Conservation (phyloP, 2,329 filamentous ascomycete genomes). For the Cercospora nicotianae region DNA sequence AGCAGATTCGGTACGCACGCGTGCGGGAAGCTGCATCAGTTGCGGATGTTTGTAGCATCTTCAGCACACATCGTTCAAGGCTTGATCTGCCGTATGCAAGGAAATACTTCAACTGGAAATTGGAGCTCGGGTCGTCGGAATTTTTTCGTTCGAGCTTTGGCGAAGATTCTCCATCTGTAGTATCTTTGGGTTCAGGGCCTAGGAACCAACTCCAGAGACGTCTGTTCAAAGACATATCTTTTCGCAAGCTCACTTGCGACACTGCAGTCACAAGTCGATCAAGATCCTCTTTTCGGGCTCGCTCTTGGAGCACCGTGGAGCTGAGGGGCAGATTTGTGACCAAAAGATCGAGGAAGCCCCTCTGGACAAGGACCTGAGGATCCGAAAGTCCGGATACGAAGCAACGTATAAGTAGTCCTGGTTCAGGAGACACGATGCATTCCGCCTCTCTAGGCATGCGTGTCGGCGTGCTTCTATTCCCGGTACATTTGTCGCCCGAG, state of each 20-base stretch:
- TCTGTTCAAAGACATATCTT: constrained; percentile 96
- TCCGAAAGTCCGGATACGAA: constrained; percentile 89
- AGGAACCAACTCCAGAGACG: constrained; percentile 96
- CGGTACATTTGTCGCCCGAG: not conserved
- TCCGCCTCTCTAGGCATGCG: constrained; percentile 38
- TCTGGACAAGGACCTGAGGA: constrained; percentile 85
- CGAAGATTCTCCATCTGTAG: constrained; percentile 30
- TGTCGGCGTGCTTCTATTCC: not conserved
- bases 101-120: constrained; percentile 68
- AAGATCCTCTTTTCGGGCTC: constrained; percentile 68
- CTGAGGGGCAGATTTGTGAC: constrained; percentile 87
- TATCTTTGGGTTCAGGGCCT: constrained; percentile 64
- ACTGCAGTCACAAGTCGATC: constrained; percentile 80
- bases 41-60: constrained; percentile 66
- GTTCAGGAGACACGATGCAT: constrained; percentile 83
- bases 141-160: constrained; percentile 34
- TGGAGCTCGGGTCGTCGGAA: constrained; percentile 53
- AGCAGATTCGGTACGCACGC: constrained; percentile 83
- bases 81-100: constrained; percentile 73
- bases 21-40: constrained; percentile 66
- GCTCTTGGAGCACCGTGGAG: constrained; percentile 74
- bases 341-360: constrained; percentile 88
- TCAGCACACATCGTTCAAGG: constrained; percentile 71
- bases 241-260: constrained; percentile 78
- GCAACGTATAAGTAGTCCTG: constrained; percentile 83